Evolutionary conservation across 2,329 filamentous ascomycete genomes (phyloP).

Genomic region (Trichoderma sp.): DNA sequence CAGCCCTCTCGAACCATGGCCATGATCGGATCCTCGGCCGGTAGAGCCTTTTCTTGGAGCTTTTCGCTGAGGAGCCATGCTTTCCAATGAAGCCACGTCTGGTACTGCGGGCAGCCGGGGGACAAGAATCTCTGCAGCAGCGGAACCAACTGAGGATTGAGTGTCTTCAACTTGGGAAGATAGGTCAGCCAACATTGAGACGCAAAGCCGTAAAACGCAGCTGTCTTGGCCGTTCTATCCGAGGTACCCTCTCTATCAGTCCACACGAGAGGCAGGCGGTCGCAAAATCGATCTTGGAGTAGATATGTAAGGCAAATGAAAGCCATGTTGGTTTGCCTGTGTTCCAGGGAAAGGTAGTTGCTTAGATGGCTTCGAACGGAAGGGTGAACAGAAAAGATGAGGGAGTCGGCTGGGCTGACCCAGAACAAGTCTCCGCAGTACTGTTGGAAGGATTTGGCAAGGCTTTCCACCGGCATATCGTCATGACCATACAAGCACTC

Average conservation of each 20-base stretch:
- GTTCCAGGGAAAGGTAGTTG: constrained; percentile 14
- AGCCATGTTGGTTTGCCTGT: constrained; percentile 24
- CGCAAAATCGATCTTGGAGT: constrained; percentile 11
- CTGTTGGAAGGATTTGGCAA: constrained; percentile 6
- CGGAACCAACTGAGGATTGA: constrained; percentile 17
- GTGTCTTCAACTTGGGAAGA: constrained; percentile 14
- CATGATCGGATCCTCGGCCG: constrained; percentile 1
- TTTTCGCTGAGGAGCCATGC: constrained; percentile 1
- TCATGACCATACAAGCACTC: constrained; percentile 12
- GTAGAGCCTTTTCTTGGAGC: background rate
- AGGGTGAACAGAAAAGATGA: constrained; percentile 8
- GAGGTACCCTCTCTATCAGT: background rate
- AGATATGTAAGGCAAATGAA: constrained; percentile 26
- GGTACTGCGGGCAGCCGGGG: constrained; percentile 21
- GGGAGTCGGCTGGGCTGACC: constrained; percentile 1
- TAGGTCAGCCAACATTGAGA: constrained; percentile 21
- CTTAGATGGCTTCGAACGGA: constrained; percentile 19
- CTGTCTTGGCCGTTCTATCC: background rate
- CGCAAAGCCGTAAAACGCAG: constrained; percentile 25
- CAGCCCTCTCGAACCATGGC: constrained; percentile 14
- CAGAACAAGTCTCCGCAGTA: constrained; percentile 18
- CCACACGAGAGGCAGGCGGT: constrained; percentile 4
- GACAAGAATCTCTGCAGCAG: constrained; percentile 21
- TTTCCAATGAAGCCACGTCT: constrained; percentile 21
- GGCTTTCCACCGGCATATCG: background rate